A percentile compares a stretch with the other conserved stretches of the same genome.
phyloP scores from a whole-genome alignment of 1,284 basidiomycete genomes.

The Farysia itapuensis region DNA sequence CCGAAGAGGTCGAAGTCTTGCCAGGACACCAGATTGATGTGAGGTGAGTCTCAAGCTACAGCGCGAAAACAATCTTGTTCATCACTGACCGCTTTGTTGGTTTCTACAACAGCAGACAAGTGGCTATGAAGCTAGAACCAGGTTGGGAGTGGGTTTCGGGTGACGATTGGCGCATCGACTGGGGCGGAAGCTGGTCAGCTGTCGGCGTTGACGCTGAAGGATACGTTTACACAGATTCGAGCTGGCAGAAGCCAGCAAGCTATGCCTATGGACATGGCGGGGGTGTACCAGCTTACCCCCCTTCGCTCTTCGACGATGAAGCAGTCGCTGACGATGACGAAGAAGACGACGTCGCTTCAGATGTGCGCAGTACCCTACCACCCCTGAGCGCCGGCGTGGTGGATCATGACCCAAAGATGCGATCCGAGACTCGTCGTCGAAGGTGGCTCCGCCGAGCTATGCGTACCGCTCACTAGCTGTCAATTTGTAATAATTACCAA shows the following conservation, averaged over 20 bases:
- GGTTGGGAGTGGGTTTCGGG: conserved; percentile 56
- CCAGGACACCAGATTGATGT: conserved; percentile 38
- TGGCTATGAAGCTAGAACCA: conserved; percentile 45
- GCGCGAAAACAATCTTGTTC: too few relatives aligned
- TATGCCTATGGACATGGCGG: conserved; percentile 50
- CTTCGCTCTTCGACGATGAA: conserved; percentile 25
- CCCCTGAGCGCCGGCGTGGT: conserved; percentile 30
- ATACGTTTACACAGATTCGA: conserved; percentile 55
- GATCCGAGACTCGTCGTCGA: conserved; percentile 30
- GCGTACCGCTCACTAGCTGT: neutral
- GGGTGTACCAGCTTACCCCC: conserved; percentile 29
- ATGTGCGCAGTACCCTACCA: conserved; percentile 15
- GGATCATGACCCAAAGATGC: conserved; percentile 27
- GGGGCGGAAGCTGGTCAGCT: conserved; percentile 53
- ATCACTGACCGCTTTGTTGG: conserved; percentile 21
- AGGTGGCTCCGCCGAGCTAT: conserved; percentile 39
- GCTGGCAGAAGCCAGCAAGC: conserved; percentile 54
- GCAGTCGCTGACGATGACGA: conserved; percentile 4
- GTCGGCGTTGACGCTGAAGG: conserved; percentile 55
- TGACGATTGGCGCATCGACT: conserved; percentile 59
- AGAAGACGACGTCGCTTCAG: conserved; percentile 8
- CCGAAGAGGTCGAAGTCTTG: conserved; percentile 36
- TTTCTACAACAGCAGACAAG: conserved; percentile 36
- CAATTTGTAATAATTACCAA: neutral
- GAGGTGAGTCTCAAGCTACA: conserved; percentile 22